These are phyloP conservation scores for Starmerella asiatica DNA, from an alignment of 805 yeast species.

Conservation along the genomic window DNA sequence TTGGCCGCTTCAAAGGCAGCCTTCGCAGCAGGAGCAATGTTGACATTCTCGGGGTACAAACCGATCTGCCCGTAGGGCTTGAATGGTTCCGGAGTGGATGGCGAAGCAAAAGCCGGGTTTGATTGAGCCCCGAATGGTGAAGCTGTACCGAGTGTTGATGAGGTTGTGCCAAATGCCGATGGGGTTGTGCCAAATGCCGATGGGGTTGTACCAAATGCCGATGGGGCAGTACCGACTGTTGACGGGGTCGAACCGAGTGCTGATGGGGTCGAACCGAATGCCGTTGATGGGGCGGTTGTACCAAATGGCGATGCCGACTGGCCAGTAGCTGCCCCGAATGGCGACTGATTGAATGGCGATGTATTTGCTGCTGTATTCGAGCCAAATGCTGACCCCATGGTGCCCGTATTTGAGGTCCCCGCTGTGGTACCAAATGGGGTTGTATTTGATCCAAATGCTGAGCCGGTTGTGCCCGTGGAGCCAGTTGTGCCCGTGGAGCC, in stretches of 20 bases:
- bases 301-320: slow-evolving; percentile 1
- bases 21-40: slow-evolving; percentile 33
- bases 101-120: slow-evolving; percentile 1
- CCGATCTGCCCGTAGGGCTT: slow-evolving; percentile 26
- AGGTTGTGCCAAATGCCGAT: neutral
- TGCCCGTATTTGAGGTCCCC: neutral
- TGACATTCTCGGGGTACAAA: slow-evolving; percentile 26
- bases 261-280: slow-evolving; percentile 6
- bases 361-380: neutral
- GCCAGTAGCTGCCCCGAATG: neutral
- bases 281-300: neutral
- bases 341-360: slow-evolving; percentile 8
- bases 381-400: neutral
- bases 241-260: neutral
- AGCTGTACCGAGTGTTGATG: slow-evolving; percentile 3
- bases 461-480: no score
- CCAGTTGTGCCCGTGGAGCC: no score
- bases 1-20: slow-evolving; percentile 33
- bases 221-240: slow-evolving; percentile 1
- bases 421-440: slow-evolving; percentile 3
- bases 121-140: no score
- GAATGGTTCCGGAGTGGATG: slow-evolving; percentile 9
- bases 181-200: slow-evolving; percentile 8
- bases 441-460: no score
- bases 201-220: neutral